Base-by-base conservation (phyloP, 2,329 filamentous ascomycete genomes). In the Fusarium begoniae region DNA sequence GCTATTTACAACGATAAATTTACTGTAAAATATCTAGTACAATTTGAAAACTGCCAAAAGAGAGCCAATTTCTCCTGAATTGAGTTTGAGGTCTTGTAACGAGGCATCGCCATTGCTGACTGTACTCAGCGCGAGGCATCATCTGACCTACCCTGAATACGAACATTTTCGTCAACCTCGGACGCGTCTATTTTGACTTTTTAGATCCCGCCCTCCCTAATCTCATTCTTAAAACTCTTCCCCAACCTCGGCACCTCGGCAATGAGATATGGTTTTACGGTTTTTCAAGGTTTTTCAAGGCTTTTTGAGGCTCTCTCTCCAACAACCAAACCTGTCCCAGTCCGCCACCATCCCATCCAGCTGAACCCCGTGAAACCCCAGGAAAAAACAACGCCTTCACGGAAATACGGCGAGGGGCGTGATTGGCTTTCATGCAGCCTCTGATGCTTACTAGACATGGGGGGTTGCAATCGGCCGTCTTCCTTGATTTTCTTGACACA, bases 231-330 rank as follows among this genome's bases (percentile, higher is more conserved):
- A 24, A 51, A 51, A 51, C 18, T 61, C 24, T 45, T 35, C 35
- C 45, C 20, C 18, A 48, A 37, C 67, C 59, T 70, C 67, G 67
- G 67, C 41, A 47, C 17, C 37, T 59, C 67, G 51, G 58, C 28
- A 20, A 28, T 3, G 4, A 44, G 14, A 53, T 41, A 37, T 14
- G 7, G n/a, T 20, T 54, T 30, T 38, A 54, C 38, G 66, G 51
- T 5, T 70, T 66, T 65, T 24, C 20, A 45, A 69, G 59, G 51
- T 2, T 70, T 66, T 65, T 18, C 20, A 45, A 69, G 66, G 35
- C 50, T 55, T 35, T 17, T 70, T 69, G 20, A 70, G 58, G 66
- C 66, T 65, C 43, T 22, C 44, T 50, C 20, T 20, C 18, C 18
- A 51, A 22, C n/a, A 24, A 14, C 37, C 43, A 38, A 30, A 43